These are phyloP conservation scores for Coemansia brasiliensis DNA, from an alignment of 192 early-diverging fungal genomes.

Conservation along the genomic window DNA sequence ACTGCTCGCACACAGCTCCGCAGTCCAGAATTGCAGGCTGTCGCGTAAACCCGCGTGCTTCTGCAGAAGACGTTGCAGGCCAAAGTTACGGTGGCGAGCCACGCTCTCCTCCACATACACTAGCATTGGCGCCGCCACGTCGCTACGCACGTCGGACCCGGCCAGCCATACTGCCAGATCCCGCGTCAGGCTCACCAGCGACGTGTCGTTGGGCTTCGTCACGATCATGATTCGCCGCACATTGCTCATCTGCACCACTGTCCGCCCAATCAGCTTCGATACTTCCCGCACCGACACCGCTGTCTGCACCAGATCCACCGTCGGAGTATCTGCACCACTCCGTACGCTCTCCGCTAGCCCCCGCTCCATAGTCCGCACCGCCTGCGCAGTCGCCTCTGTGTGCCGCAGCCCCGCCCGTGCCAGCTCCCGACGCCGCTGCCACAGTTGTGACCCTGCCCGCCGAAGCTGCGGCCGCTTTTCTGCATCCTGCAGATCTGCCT, in stretches of 20 bases:
- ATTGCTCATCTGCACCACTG: conserved; percentile 50
- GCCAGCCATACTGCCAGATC: conserved; percentile 71
- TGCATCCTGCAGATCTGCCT: conserved; percentile 1
- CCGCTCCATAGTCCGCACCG: conserved; percentile 44
- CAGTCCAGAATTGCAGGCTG: conserved; percentile 72
- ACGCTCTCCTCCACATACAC: conserved; percentile 68
- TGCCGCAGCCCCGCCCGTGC: conserved; percentile 31
- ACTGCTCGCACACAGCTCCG: conserved; percentile 65
- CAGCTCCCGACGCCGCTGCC: conserved; percentile 44
- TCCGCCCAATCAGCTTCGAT: conserved; percentile 68
- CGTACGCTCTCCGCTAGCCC: conserved; percentile 24
- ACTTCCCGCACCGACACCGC: conserved; percentile 70
- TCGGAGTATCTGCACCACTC: conserved; percentile 47
- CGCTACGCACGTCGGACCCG: conserved; percentile 15
- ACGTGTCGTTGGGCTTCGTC: conserved; percentile 70
- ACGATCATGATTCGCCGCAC: conserved; percentile 68
- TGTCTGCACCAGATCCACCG: conserved; percentile 62
- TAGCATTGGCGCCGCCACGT: conserved; percentile 15
- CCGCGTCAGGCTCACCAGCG: conserved; percentile 65
- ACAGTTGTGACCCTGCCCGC: conserved; percentile 9
- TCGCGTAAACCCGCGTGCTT: conserved; percentile 48
- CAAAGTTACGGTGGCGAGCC: conserved; percentile 60
- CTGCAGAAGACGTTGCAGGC: conserved; percentile 49
- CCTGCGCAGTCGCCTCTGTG: conserved; percentile 30
- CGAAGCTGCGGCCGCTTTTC: not conserved